These are phyloP conservation scores for Miscanthus lutarioriparius DNA, from an alignment of 176 grass and related monocot species.

Conservation along the genomic window DNA sequence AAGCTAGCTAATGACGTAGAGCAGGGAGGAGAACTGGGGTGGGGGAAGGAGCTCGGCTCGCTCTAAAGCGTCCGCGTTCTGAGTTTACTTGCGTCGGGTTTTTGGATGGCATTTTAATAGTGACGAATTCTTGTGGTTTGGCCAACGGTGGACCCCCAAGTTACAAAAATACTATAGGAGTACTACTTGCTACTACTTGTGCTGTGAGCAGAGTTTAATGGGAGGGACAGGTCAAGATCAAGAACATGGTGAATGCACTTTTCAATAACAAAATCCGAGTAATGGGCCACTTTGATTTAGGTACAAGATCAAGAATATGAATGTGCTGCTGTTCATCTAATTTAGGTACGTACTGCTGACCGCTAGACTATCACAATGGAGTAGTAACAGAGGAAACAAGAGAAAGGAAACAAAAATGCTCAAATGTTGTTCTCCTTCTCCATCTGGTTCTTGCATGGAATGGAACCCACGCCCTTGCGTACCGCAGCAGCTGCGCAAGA, in stretches of 20 bases:
- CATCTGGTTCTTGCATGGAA: constrained; percentile 32
- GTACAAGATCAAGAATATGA: constrained; percentile 24
- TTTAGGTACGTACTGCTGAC: background rate
- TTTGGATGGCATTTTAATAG: background rate
- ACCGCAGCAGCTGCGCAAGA: background rate
- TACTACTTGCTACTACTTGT: background rate
- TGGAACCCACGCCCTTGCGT: background rate
- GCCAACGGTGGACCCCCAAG: background rate
- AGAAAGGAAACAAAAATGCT: constrained; percentile 2
- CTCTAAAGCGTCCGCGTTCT: constrained; percentile 16
- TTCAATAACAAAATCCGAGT: background rate
- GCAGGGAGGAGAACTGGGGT: background rate
- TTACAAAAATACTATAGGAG: too few relatives aligned
- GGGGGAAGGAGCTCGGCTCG: background rate
- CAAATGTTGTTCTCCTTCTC: constrained; percentile 13
- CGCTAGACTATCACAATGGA: constrained; percentile 11
- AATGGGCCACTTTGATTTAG: constrained; percentile 6
- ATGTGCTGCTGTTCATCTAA: constrained; percentile 29
- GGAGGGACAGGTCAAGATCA: background rate
- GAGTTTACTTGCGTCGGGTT: background rate
- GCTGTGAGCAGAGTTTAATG: constrained; percentile 14
- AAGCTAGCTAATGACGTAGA: background rate
- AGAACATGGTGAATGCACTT: constrained; percentile 16
- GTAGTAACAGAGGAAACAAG: background rate
- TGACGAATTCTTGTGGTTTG: background rate